A percentile compares a stretch with the other conserved stretches of the same genome.
phyloP scores from a whole-genome alignment of 2,329 filamentous ascomycete genomes.

The Arthrobotrys iridis region DNA sequence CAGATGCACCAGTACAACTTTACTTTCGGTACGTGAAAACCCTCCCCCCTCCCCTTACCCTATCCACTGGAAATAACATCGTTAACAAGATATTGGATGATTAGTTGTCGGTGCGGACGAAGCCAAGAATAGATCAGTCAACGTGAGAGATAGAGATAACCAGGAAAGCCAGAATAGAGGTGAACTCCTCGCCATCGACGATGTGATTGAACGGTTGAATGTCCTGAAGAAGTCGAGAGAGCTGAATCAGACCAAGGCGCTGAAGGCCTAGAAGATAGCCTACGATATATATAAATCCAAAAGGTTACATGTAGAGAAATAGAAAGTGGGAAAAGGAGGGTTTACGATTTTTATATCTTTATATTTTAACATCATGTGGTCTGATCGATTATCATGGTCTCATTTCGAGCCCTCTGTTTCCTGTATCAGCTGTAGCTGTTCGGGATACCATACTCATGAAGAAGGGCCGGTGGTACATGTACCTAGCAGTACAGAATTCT shows the following conservation, averaged over 20 bases:
- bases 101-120: constrained; percentile 72
- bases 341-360: too few species aligned
- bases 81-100: not conserved
- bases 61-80: not conserved
- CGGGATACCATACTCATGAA: too few species aligned
- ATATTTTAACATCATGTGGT: too few species aligned
- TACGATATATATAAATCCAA: too few species aligned
- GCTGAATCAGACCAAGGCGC: constrained; percentile 20
- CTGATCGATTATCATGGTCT: too few species aligned
- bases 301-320: too few species aligned
- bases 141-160: constrained; percentile 73
- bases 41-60: not conserved
- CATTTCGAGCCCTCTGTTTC: too few species aligned
- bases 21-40: constrained; percentile 73
- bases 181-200: constrained; percentile 68
- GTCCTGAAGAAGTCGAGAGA: constrained; percentile 25
- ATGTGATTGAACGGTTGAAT: constrained; percentile 61
- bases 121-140: constrained; percentile 70
- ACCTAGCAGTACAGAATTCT: too few species aligned
- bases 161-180: constrained; percentile 71
- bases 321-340: too few species aligned
- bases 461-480: too few species aligned
- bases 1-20: constrained; percentile 86
- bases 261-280: not conserved
- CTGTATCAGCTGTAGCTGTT: too few species aligned